Conservation (phyloP, 805 yeast genomes). For the Saccharomyces kudriavzevii region DNA sequence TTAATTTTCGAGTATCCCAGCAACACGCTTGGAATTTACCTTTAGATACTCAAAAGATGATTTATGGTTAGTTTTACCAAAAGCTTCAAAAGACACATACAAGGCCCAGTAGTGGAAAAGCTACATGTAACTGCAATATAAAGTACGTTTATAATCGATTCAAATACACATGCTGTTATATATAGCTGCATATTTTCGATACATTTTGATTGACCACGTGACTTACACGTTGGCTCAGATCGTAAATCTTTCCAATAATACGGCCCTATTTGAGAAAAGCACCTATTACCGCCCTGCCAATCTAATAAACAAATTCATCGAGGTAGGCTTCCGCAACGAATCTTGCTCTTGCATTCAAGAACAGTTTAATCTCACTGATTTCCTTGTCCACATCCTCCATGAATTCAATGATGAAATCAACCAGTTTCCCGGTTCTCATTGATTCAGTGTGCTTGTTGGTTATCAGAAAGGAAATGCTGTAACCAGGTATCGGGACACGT, state of each 20-base stretch:
- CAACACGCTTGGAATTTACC: neutral
- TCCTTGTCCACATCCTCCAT: conserved; percentile 99
- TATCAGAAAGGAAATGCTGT: conserved; percentile 85
- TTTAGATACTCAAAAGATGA: neutral
- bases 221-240: neutral
- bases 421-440: conserved; percentile 90
- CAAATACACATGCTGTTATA: neutral
- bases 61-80: neutral
- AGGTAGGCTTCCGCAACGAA: conserved; percentile 94
- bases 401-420: conserved; percentile 93
- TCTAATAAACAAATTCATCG: conserved; percentile 67
- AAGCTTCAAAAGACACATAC: no score
- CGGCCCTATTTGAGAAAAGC: neutral
- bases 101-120: no score
- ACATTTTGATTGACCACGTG: neutral
- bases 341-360: conserved; percentile 94
- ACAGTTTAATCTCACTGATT: conserved; percentile 95
- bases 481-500: conserved; percentile 83
- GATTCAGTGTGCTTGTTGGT: conserved; percentile 93
- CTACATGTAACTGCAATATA: neutral
- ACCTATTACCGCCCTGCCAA: neutral
- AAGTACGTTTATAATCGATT: neutral
- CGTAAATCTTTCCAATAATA: neutral
- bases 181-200: neutral
- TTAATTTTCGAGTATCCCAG: neutral